These are phyloP conservation scores for Thalassiosira oceanica DNA, from an alignment of 352 stramenopile species.

Conservation along the genomic window DNA sequence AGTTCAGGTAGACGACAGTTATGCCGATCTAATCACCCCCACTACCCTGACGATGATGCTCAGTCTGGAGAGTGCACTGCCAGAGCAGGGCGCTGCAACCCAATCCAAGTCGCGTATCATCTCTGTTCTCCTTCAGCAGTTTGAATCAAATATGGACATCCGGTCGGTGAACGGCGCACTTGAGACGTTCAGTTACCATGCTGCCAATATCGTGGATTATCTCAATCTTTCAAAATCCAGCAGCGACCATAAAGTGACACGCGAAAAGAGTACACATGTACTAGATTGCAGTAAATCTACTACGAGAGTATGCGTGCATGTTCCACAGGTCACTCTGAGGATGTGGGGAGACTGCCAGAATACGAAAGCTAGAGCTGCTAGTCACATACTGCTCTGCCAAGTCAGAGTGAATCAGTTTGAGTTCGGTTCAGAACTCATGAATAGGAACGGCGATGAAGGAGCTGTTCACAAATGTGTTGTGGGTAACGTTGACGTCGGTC, in stretches of 20 bases:
- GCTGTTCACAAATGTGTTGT: slow-evolving; percentile 14
- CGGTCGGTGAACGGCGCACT: slow-evolving; percentile 48
- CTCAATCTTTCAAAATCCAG: too few relatives aligned
- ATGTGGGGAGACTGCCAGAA: slow-evolving; percentile 10
- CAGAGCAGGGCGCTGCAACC: background rate
- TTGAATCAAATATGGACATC: slow-evolving; percentile 58
- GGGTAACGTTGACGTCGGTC: background rate
- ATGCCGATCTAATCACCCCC: slow-evolving; percentile 47
- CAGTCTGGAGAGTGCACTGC: slow-evolving; percentile 70
- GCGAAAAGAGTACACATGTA: too few relatives aligned
- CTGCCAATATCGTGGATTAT: slow-evolving; percentile 10
- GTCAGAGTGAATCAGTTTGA: slow-evolving; percentile 28
- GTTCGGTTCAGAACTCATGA: slow-evolving; percentile 28
- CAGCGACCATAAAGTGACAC: too few relatives aligned
- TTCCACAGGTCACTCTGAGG: slow-evolving; percentile 28
- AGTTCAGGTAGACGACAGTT: slow-evolving; percentile 15
- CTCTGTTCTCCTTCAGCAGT: slow-evolving; percentile 52
- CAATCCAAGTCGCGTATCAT: slow-evolving; percentile 51
- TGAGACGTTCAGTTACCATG: slow-evolving; percentile 60
- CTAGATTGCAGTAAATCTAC: background rate
- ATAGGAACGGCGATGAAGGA: background rate
- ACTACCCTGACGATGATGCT: slow-evolving; percentile 60
- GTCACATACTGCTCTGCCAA: slow-evolving; percentile 18
- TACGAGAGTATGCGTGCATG: slow-evolving; percentile 34
- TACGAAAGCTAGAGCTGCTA: background rate